Conservation (phyloP, 2,329 filamentous ascomycete genomes). For the Neobulgaria alba region DNA sequence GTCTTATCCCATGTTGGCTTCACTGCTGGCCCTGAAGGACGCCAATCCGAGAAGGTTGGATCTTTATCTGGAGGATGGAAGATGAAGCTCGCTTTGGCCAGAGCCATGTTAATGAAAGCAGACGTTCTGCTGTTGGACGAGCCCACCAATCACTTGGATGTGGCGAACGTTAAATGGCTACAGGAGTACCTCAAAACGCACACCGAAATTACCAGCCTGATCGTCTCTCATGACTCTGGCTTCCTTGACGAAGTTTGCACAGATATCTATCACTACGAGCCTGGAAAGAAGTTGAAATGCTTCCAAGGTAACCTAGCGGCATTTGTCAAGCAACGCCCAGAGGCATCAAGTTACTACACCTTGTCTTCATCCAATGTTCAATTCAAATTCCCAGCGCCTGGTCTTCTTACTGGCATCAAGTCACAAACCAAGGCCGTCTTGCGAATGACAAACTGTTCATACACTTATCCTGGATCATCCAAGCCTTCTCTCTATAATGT, state of each 20-base stretch:
- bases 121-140: slow-evolving; percentile 95
- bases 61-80: slow-evolving; percentile 98
- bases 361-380: slow-evolving; percentile 79
- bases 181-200: slow-evolving; percentile 94
- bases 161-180: slow-evolving; percentile 92
- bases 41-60: slow-evolving; percentile 83
- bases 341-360: slow-evolving; percentile 97
- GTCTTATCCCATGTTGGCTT: slow-evolving; percentile 92
- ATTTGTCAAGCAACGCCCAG: slow-evolving; percentile 84
- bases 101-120: slow-evolving; percentile 94
- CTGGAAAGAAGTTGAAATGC: slow-evolving; percentile 82
- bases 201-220: slow-evolving; percentile 91
- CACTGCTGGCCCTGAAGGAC: slow-evolving; percentile 77
- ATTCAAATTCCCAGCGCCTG: slow-evolving; percentile 97
- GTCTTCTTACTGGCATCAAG: slow-evolving; percentile 91
- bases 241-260: slow-evolving; percentile 97
- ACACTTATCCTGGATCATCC: slow-evolving; percentile 80
- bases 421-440: slow-evolving; percentile 90
- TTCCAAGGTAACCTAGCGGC: slow-evolving; percentile 75
- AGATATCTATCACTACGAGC: slow-evolving; percentile 98
- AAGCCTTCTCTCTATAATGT: slow-evolving; percentile 87
- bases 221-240: slow-evolving; percentile 95
- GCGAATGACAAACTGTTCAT: slow-evolving; percentile 85
- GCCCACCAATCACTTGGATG: slow-evolving; percentile 97
- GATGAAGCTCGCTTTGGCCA: slow-evolving; percentile 96